phyloP scores from a whole-genome alignment of 139 green algal species.

The Chlamydomonas sp. region DNA sequence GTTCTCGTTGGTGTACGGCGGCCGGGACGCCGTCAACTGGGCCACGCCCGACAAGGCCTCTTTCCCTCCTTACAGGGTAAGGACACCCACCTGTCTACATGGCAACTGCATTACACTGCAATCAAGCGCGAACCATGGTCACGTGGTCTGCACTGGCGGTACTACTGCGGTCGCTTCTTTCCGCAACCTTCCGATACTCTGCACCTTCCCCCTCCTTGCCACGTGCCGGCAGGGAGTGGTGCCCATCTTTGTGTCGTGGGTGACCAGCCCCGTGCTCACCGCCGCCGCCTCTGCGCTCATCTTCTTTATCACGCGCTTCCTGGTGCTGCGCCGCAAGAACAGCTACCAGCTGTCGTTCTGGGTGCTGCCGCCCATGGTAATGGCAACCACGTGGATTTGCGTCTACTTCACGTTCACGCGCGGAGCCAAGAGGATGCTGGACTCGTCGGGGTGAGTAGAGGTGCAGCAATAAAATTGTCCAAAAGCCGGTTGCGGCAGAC shows the following conservation, averaged over 20 bases:
- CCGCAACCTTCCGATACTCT: no score
- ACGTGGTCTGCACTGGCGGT: no score
- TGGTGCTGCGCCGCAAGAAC: slow-evolving; percentile 56
- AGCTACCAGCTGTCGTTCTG: slow-evolving; percentile 47
- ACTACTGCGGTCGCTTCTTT: no score
- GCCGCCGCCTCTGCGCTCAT: slow-evolving; percentile 35
- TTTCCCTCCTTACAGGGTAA: slow-evolving; percentile 56
- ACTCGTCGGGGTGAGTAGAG: no score
- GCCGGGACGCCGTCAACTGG: slow-evolving; percentile 53
- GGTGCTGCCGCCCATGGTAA: slow-evolving; percentile 54
- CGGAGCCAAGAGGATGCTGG: slow-evolving; percentile 56
- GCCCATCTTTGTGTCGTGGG: slow-evolving; percentile 56
- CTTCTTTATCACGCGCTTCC: slow-evolving; percentile 41
- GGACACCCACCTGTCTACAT: not conserved
- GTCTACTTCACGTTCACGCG: slow-evolving; percentile 54
- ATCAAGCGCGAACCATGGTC: no score
- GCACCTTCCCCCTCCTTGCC: no score
- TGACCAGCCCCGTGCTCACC: slow-evolving; percentile 56
- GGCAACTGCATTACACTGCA: no score
- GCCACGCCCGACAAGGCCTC: slow-evolving; percentile 16
- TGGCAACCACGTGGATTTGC: slow-evolving; percentile 51
- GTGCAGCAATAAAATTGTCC: no score
- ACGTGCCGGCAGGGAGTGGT: no score
- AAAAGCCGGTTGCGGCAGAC: no score
- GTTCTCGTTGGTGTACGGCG: slow-evolving; percentile 48